A percentile compares a stretch with the other conserved stretches of the same genome.
phyloP scores from a whole-genome alignment of 352 stramenopile species.

The Ophiocytium majus region DNA sequence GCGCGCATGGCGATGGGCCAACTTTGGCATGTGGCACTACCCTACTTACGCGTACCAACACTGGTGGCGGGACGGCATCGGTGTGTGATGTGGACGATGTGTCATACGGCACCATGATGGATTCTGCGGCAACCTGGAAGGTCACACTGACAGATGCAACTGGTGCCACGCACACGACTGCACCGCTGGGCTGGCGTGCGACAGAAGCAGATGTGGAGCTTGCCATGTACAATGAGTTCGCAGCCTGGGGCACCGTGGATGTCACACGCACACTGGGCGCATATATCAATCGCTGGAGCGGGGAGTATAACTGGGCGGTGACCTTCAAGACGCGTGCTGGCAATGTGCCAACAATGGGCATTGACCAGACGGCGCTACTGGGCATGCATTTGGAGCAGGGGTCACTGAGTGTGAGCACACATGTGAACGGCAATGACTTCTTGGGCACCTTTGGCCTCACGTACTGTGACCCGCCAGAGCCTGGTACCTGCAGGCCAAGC shows the following conservation, averaged over 20 bases:
- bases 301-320: conserved; percentile 87
- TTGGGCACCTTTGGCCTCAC: conserved; percentile 70
- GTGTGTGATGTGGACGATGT: conserved; percentile 3
- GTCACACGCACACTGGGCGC: conserved; percentile 74
- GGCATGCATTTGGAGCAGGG: neutral
- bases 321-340: conserved; percentile 72
- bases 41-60: neutral
- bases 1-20: conserved; percentile 52
- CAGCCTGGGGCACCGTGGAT: conserved; percentile 72
- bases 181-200: conserved; percentile 55
- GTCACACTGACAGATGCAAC: neutral
- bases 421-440: conserved; percentile 82
- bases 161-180: conserved; percentile 29
- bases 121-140: neutral
- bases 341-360: conserved; percentile 44
- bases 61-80: no score
- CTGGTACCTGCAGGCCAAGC: conserved; percentile 58
- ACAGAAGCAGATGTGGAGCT: conserved; percentile 66
- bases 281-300: conserved; percentile 81
- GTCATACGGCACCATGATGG: neutral
- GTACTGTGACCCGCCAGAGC: conserved; percentile 60
- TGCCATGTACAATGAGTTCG: conserved; percentile 61
- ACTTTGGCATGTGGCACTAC: conserved; percentile 28
- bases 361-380: neutral
- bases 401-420: conserved; percentile 18